phyloP scores from a whole-genome alignment of 495 filamentous ascomycete genomes.

The Chaetomidium leptoderma region DNA sequence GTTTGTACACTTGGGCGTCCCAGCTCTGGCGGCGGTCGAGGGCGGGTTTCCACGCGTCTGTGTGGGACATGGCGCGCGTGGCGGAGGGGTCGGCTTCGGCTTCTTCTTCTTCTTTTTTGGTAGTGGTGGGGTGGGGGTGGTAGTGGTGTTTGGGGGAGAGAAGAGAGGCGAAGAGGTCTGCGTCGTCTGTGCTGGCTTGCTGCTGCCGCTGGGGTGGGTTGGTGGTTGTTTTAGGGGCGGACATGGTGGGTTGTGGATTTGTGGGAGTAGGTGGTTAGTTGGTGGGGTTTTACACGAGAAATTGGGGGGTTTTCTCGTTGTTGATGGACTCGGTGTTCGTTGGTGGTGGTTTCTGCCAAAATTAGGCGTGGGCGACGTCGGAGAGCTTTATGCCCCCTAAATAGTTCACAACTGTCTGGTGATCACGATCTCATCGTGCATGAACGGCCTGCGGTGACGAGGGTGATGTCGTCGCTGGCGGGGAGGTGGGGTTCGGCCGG shows the following conservation, averaged over 20 bases:
- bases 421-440: neutral
- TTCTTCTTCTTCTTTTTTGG: neutral
- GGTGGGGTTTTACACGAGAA: neutral
- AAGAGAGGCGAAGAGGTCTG: neutral
- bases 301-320: no score
- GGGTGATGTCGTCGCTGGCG: conserved; percentile 1
- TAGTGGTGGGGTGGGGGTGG: neutral
- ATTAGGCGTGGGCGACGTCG: no score
- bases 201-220: neutral
- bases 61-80: conserved; percentile 35
- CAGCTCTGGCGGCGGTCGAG: conserved; percentile 44
- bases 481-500: neutral
- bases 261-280: neutral
- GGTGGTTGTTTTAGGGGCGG: neutral
- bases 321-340: no score
- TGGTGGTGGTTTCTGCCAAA: no score
- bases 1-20: conserved; percentile 45
- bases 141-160: neutral
- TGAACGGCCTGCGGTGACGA: neutral
- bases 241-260: neutral
- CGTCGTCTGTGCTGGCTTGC: neutral
- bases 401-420: no score
- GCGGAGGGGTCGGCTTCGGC: conserved; percentile 21
- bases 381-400: no score
- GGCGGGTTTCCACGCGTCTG: conserved; percentile 41